Evolutionary conservation across 1,284 basidiomycete genomes (phyloP), one percentile per base, ranked within the genome.

Genomic region (Phellopilus nigrolimitatus): DNA sequence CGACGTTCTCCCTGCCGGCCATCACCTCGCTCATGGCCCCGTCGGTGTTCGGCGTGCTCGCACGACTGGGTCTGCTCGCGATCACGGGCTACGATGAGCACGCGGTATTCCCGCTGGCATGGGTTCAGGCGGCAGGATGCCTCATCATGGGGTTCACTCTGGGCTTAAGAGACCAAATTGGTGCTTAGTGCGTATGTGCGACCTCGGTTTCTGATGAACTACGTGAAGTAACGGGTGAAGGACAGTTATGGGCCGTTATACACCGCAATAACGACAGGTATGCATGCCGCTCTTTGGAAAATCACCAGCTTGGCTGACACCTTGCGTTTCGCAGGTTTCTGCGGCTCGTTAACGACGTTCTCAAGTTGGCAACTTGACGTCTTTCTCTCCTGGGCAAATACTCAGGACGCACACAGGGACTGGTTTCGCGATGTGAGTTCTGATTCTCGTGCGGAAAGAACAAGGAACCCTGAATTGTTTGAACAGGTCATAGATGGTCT

Each of bases 291-390:
- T 24, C 30, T 27, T 47, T 36, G 40, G 53, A 42, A 38, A 27
- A 37, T 28, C 15, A 15, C 22, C 17, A 42, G n/a, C 38, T 36
- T 30, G 28, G 33, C 19, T 21, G 15, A 45, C 33, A 12, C n/a
- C 1, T 12, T 28, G 47, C 34, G 33, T 37, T 54, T 39, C 49
- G 34, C 48, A 89, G 95, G 95, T 3, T 91, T 97, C 64, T 98
- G 95, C 62, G 97, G 95, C 1, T 95, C 91, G 3, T 70, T 97
- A 58, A 99, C 97, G 3, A 98, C 95, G 0, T 99, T 98, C 70
- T 97, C 94, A 3, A 80, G 84, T 13, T 99, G 97, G 95, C 92
- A 97, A 68, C 64, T 92, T 6, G 88, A 93, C 57, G 71, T 93
- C 1, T 99, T 95, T 63, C 69, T 79, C 45, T 88, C 93, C 0